phyloP scores from a whole-genome alignment of 306 rosid species.

The Pyrus communis region DNA sequence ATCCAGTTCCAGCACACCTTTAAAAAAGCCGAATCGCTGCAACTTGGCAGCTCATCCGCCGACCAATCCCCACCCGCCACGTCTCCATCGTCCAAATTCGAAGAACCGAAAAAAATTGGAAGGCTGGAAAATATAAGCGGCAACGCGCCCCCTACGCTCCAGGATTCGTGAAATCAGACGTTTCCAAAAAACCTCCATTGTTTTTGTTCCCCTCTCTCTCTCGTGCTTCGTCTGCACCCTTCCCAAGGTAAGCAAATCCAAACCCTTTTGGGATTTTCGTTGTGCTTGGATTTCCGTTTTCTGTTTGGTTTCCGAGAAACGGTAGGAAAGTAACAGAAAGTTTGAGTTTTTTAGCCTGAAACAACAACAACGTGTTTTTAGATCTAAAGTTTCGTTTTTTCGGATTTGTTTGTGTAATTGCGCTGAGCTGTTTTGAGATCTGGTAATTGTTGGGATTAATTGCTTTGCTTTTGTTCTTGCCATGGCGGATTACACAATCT shows the following conservation, averaged over 20 bases:
- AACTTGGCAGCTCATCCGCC: not conserved
- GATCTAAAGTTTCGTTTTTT: not conserved
- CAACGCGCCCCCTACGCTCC: not conserved
- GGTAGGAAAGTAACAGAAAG: not conserved
- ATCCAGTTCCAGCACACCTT: not conserved
- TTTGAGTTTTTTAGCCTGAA: not conserved
- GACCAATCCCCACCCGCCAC: constrained; percentile 2
- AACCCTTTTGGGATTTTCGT: not conserved
- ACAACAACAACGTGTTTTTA: not conserved
- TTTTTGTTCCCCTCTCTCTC: not conserved
- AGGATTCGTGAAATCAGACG: constrained; percentile 5
- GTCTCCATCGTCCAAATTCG: not conserved
- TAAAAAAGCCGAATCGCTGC: not conserved
- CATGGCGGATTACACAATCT: not conserved
- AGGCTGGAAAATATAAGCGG: constrained; percentile 8
- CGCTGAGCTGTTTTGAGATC: not conserved
- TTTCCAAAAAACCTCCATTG: not conserved
- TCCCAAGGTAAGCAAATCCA: constrained; percentile 20
- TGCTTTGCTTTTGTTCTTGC: not conserved
- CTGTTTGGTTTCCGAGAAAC: constrained; percentile 5
- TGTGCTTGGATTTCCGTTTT: not conserved
- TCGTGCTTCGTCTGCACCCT: constrained; percentile 15
- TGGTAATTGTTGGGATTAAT: not conserved
- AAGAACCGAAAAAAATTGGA: not conserved
- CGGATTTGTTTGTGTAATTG: not conserved